Evolutionary conservation across 306 rosid genomes (phyloP).

Genomic region (Ochetophila trinervis): DNA sequence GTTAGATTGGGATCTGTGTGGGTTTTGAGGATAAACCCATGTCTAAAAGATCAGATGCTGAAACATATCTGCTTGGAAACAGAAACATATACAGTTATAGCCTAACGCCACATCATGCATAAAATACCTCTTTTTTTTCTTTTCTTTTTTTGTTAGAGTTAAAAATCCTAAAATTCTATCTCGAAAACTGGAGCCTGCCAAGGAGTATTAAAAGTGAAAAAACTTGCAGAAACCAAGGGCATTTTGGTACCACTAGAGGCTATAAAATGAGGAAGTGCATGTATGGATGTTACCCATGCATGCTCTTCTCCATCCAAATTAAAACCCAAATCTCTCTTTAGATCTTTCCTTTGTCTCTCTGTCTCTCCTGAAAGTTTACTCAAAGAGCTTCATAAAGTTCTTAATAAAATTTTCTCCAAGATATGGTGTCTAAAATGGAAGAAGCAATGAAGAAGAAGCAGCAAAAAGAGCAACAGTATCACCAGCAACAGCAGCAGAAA

Average conservation of each 20-base stretch:
- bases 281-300: conserved; percentile 35
- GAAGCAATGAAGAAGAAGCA: conserved; percentile 58
- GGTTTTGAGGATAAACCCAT: too few species aligned
- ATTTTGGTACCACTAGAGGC: conserved; percentile 29
- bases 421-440: conserved; percentile 81
- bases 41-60: too few species aligned
- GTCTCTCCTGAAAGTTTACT: background rate
- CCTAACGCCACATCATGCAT: conserved; percentile 15
- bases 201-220: background rate
- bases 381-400: background rate
- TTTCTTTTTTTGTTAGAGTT: background rate
- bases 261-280: conserved; percentile 48
- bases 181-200: conserved; percentile 11
- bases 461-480: conserved; percentile 27
- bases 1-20: too few species aligned
- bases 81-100: background rate
- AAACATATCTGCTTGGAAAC: too few species aligned
- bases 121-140: background rate
- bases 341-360: background rate
- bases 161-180: background rate
- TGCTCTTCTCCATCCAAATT: background rate
- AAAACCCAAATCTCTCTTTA: background rate
- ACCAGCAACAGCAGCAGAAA: conserved; percentile 41
- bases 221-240: conserved; percentile 25
- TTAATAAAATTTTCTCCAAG: background rate